Conservation (phyloP, 2,329 filamentous ascomycete species). For the Dryadomyces quercivorus region DNA sequence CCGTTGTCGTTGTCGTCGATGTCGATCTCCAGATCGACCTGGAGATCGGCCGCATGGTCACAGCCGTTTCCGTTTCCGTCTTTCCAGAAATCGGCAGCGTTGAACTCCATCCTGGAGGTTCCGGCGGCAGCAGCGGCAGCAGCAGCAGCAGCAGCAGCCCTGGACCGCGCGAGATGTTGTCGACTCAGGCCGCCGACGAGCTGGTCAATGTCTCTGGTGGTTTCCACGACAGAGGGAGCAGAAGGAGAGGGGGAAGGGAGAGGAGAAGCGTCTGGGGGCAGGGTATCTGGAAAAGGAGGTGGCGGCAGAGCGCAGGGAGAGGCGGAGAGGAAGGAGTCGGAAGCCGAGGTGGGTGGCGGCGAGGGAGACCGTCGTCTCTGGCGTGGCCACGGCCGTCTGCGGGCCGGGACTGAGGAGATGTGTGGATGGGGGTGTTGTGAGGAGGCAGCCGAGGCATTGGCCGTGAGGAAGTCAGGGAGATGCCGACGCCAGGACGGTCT, state of each 20-base stretch:
- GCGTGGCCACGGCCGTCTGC: not conserved
- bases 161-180: conserved; percentile 3
- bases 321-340: not conserved
- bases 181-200: conserved; percentile 4
- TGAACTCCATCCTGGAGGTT: not conserved
- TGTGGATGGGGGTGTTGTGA: not conserved
- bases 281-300: too few relatives aligned
- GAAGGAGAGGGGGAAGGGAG: conserved; percentile 3
- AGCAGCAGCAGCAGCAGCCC: not conserved
- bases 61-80: not conserved
- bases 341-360: not conserved
- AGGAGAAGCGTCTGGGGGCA: not conserved
- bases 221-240: conserved; percentile 1
- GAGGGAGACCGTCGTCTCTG: not conserved
- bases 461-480: too few relatives aligned
- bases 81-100: not conserved
- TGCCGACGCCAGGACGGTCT: too few relatives aligned
- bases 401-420: not conserved
- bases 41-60: not conserved
- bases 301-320: too few relatives aligned
- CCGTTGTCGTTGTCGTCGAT: not conserved
- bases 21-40: not conserved
- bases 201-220: conserved; percentile 3
- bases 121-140: not conserved
- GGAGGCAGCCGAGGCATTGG: not conserved